These are phyloP conservation scores for Phytophthora macrochlamydospora DNA, from an alignment of 352 stramenopile genomes.

Conservation along the genomic window DNA sequence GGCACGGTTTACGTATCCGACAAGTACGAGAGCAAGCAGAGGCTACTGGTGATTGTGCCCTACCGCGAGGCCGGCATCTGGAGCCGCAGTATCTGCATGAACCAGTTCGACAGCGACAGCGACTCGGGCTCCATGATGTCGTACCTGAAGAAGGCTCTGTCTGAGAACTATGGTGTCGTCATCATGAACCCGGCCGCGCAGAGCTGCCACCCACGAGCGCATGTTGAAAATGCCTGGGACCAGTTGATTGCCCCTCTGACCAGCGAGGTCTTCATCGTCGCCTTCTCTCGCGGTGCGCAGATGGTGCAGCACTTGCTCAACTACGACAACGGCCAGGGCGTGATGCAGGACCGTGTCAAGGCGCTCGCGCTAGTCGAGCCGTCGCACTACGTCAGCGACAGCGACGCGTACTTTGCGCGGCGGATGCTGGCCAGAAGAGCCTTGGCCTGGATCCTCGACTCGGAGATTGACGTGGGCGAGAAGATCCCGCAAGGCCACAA, in stretches of 20 bases:
- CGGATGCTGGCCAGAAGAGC: constrained; percentile 71
- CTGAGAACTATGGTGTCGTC: constrained; percentile 83
- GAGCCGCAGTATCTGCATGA: constrained; percentile 85
- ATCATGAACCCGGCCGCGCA: constrained; percentile 85
- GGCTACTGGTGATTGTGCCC: constrained; percentile 82
- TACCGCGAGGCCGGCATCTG: constrained; percentile 88
- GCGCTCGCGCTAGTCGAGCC: constrained; percentile 81
- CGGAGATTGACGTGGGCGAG: constrained; percentile 71
- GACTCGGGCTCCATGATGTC: constrained; percentile 79
- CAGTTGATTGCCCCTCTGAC: constrained; percentile 66
- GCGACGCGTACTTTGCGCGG: constrained; percentile 78
- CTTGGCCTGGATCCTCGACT: constrained; percentile 76
- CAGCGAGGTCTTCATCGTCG: constrained; percentile 79
- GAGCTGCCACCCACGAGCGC: constrained; percentile 68
- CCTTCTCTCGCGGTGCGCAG: constrained; percentile 75
- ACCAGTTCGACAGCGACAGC: constrained; percentile 56
- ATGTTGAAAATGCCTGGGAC: constrained; percentile 85
- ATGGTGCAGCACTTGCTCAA: constrained; percentile 84
- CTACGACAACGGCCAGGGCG: constrained; percentile 77
- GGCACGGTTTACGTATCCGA: constrained; percentile 76
- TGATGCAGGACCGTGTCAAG: constrained; percentile 84
- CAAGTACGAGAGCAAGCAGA: constrained; percentile 59
- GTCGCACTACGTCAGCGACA: constrained; percentile 79
- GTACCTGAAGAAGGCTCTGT: constrained; percentile 80
- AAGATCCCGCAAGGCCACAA: constrained; percentile 76